Evolutionary conservation across 2,329 filamentous ascomycete species (phyloP).

Genomic region (Fusarium sublunatum): DNA sequence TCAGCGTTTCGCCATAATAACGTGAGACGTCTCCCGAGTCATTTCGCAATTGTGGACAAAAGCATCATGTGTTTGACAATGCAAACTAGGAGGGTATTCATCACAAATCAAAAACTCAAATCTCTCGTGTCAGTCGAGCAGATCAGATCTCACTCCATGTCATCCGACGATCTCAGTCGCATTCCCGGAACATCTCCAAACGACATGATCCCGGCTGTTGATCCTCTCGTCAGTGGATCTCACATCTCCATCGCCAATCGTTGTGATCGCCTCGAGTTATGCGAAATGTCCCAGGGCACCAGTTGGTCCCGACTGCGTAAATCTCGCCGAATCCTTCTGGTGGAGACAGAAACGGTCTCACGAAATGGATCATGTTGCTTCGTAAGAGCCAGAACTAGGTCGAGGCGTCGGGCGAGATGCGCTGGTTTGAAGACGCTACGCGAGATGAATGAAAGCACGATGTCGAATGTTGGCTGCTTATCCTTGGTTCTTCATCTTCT

Average conservation of each 20-base stretch:
- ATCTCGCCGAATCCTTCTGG: not conserved
- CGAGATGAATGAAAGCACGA: slow-evolving; percentile 5
- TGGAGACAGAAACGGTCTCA: slow-evolving; percentile 6
- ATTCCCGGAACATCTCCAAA: not conserved
- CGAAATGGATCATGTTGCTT: slow-evolving; percentile 13
- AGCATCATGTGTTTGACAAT: not conserved
- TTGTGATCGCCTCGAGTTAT: slow-evolving; percentile 6
- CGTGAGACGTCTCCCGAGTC: not conserved
- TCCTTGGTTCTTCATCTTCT: not conserved
- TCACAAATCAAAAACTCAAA: no score
- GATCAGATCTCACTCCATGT: not conserved
- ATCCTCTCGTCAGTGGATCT: slow-evolving; percentile 12
- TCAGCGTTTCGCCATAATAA: not conserved
- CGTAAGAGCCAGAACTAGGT: slow-evolving; percentile 7
- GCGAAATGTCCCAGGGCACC: slow-evolving; percentile 10
- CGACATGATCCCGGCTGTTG: slow-evolving; percentile 5
- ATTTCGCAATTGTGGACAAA: not conserved
- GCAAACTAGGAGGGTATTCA: no score
- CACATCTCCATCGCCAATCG: not conserved
- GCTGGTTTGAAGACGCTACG: not conserved
- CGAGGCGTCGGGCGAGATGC: slow-evolving; percentile 13
- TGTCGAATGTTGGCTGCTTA: not conserved
- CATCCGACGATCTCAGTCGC: not conserved
- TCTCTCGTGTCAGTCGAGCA: not conserved
- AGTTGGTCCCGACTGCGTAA: slow-evolving; percentile 14